Base-by-base conservation (phyloP, 1,284 basidiomycete species). In the Wallemia mellicola region DNA sequence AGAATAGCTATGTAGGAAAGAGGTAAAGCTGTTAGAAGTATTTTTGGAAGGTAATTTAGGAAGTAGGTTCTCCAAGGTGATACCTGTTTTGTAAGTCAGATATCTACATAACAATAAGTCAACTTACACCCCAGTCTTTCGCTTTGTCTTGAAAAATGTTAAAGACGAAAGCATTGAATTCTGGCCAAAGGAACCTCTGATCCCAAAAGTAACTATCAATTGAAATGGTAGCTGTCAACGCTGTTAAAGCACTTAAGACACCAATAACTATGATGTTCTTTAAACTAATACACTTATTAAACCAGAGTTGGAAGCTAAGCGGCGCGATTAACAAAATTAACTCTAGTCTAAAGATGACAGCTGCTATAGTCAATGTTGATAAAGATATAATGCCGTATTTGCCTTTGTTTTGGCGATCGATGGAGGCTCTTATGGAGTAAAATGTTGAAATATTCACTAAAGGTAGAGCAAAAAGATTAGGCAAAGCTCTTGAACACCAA, bases 121-220 rank as follows among this genome's bases (percentile, higher is more conserved):
- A n/a, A n/a, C n/a, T n/a, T n/a, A 91, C 83, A 63, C 94, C 92
- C 92, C 92, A 98, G 26, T 92, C 80, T 0, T 80, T 73, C 57
- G 83, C 82, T 67, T 92, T 86, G 24, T 88, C 87, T 67, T 87
- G 71, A 19, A 82, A 73, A 25, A 95, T 79, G 66, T 98, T 98
- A 74, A 88, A 98, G 63, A 82, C 78, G 24, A 91, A 64, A 1
- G 80, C 78, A 2, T 78, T 73, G 17, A 87, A 72, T 67, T 98
- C 94, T 0, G 92, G 92, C 89, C 89, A 95, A 1, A 89, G 67
- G 66, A 73, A 74, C 61, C 54, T 62, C 25, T 61, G 57, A 62
- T 70, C 68, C 89, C 91, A 96, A 67, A 94, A 84, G 70, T 82
- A 83, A 0, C 86, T 85, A 68, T 98, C 92, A 26, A 92, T 71